Evolutionary conservation across 352 stramenopile species (phyloP).

Genomic region (Pythium apleroticum): DNA sequence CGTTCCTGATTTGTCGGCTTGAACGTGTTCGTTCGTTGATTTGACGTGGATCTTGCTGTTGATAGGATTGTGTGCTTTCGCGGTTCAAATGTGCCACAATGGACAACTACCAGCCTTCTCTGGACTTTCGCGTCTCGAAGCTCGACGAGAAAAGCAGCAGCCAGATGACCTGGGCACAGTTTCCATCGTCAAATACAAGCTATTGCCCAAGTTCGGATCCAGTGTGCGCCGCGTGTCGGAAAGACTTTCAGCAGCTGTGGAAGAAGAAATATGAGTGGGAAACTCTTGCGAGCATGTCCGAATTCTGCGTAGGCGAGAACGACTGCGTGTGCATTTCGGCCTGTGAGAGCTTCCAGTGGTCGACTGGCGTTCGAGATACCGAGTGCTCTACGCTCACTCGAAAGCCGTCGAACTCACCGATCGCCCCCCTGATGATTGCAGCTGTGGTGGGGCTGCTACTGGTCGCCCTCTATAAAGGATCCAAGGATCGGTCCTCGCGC

Average conservation of each 20-base stretch:
- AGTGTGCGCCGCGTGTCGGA: background rate
- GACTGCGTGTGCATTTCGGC: background rate
- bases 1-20: background rate
- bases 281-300: background rate
- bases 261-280: background rate
- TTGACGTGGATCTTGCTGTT: background rate
- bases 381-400: background rate
- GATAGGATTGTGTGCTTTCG: background rate
- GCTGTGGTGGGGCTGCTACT: background rate
- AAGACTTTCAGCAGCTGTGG: background rate
- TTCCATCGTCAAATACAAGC: constrained; percentile 19
- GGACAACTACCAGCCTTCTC: background rate
- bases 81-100: background rate
- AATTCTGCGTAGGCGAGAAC: background rate
- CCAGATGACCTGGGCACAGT: background rate
- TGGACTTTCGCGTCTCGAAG: background rate
- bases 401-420: background rate
- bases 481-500: no score
- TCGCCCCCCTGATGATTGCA: background rate
- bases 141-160: background rate
- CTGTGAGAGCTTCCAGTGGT: background rate
- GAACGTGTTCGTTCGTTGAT: no score
- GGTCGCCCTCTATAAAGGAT: background rate
- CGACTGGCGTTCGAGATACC: background rate
- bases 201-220: constrained; percentile 10